A percentile compares a stretch with the other conserved stretches of the same genome.
Conservation (phyloP, 306 rosid genomes). For the Begonia loranthoides region DNA sequence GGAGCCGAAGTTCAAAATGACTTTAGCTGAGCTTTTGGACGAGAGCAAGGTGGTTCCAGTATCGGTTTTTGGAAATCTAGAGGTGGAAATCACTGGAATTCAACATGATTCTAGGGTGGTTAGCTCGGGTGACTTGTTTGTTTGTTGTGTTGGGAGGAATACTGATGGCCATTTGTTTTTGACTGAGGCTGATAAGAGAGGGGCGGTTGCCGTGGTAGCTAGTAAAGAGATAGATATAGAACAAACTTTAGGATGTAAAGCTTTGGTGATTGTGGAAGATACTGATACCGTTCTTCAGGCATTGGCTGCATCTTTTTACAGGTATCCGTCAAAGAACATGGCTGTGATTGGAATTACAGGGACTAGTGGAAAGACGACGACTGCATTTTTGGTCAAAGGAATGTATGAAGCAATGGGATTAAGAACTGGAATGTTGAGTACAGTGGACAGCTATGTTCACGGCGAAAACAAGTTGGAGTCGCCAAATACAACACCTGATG, state of each 20-base stretch:
- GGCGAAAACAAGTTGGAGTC: constrained; percentile 79
- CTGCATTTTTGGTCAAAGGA: constrained; percentile 65
- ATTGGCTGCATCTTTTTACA: constrained; percentile 72
- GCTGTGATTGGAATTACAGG: constrained; percentile 73
- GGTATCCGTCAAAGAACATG: constrained; percentile 76
- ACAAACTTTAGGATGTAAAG: constrained; percentile 75
- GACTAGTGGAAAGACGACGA: constrained; percentile 71
- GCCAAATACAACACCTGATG: constrained; percentile 34
- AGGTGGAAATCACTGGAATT: constrained; percentile 80
- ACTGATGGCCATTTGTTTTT: constrained; percentile 58
- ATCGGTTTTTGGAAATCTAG: constrained; percentile 75
- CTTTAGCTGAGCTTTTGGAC: constrained; percentile 83
- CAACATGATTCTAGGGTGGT: constrained; percentile 80
- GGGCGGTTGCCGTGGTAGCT: constrained; percentile 81
- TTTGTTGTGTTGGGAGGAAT: constrained; percentile 53
- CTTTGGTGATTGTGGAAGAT: constrained; percentile 90
- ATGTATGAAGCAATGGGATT: constrained; percentile 88
- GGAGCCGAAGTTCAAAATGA: constrained; percentile 74
- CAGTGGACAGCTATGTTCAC: constrained; percentile 65
- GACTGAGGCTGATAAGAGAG: constrained; percentile 95
- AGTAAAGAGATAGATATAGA: constrained; percentile 89
- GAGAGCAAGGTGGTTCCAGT: constrained; percentile 89
- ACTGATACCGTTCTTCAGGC: constrained; percentile 54
- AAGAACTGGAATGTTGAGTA: constrained; percentile 71
- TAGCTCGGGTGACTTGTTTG: constrained; percentile 64